A percentile compares a stretch with the other conserved stretches of the same genome.
These are phyloP conservation scores for Fusarium anguioides DNA, from an alignment of 2,329 filamentous ascomycete genomes.

Conservation along the genomic window DNA sequence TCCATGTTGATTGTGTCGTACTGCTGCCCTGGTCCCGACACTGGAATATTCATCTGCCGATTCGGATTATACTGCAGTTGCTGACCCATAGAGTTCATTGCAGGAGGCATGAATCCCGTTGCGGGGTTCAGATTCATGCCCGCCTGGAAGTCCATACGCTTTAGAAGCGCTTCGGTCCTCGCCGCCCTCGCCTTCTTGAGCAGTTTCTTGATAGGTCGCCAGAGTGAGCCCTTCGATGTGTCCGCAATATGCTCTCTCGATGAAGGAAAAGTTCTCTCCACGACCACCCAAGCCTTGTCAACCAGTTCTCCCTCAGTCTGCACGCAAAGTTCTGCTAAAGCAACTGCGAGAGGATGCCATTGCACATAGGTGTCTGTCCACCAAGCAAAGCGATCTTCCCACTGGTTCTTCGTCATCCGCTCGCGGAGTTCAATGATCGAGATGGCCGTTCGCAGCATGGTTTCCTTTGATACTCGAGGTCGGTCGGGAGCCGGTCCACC, in stretches of 20 bases:
- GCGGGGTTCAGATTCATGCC: slow-evolving; percentile 3
- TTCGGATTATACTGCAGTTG: slow-evolving; percentile 17
- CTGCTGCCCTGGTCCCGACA: slow-evolving; percentile 16
- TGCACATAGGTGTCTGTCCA: slow-evolving; percentile 63
- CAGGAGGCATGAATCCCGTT: slow-evolving; percentile 1
- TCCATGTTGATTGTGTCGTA: slow-evolving; percentile 47
- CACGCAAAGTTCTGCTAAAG: slow-evolving; percentile 63
- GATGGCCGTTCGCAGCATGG: slow-evolving; percentile 60
- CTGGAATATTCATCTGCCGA: slow-evolving; percentile 1
- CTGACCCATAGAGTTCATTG: slow-evolving; percentile 14
- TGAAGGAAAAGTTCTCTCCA: slow-evolving; percentile 58
- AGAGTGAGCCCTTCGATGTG: slow-evolving; percentile 60
- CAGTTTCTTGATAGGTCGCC: slow-evolving; percentile 65
- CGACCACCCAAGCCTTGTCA: slow-evolving; percentile 61
- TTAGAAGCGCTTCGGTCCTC: slow-evolving; percentile 48
- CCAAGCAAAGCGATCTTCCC: slow-evolving; percentile 57
- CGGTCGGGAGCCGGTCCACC: slow-evolving; percentile 44
- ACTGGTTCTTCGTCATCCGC: slow-evolving; percentile 48
- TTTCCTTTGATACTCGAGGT: slow-evolving; percentile 52
- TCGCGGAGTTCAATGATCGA: slow-evolving; percentile 58
- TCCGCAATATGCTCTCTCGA: slow-evolving; percentile 62
- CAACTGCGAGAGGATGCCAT: slow-evolving; percentile 66
- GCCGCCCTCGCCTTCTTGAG: slow-evolving; percentile 60
- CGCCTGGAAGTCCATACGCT: slow-evolving; percentile 37
- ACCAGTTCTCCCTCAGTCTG: slow-evolving; percentile 59